phyloP scores from a whole-genome alignment of 768 basidiomycete species.

The Russula emetica region DNA sequence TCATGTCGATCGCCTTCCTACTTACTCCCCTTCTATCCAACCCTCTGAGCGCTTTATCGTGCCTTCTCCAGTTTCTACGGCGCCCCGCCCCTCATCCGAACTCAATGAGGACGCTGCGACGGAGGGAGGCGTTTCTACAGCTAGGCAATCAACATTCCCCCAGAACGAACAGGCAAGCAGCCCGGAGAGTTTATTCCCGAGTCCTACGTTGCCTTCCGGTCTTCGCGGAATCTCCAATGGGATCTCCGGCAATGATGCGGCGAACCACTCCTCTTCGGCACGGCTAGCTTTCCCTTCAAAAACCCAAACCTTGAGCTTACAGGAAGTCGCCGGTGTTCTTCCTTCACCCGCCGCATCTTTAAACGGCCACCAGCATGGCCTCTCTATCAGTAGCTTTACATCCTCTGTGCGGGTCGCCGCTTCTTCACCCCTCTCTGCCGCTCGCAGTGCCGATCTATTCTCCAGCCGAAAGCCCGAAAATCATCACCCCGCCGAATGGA shows the following conservation, averaged over 20 bases:
- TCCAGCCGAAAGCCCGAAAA: constrained; percentile 34
- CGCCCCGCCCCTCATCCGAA: constrained; percentile 1
- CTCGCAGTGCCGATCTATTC: constrained; percentile 7
- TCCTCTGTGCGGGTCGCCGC: constrained; percentile 16
- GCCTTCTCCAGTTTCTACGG: constrained; percentile 32
- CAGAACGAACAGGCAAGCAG: constrained; percentile 1
- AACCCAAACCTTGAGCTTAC: constrained; percentile 17
- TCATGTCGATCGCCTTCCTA: background rate
- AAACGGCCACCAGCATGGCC: constrained; percentile 30
- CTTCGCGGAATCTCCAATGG: constrained; percentile 20
- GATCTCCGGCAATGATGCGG: constrained; percentile 1
- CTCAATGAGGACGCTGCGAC: constrained; percentile 2
- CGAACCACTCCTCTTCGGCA: constrained; percentile 1
- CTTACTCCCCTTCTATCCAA: constrained; percentile 26
- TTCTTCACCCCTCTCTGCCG: constrained; percentile 3
- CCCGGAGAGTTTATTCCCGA: constrained; percentile 27
- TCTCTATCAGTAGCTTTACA: constrained; percentile 15
- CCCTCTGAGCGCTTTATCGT: constrained; percentile 37
- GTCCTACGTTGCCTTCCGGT: constrained; percentile 29
- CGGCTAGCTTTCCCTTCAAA: constrained; percentile 20
- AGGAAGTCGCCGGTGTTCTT: constrained; percentile 33
- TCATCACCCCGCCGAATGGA: constrained; percentile 69
- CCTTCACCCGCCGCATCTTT: constrained; percentile 34
- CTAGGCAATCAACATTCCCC: constrained; percentile 33
- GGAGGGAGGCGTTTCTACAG: constrained; percentile 32